Conservation (phyloP, 176 grass and related monocot genomes). For the Hyparrhenia diplandra region DNA sequence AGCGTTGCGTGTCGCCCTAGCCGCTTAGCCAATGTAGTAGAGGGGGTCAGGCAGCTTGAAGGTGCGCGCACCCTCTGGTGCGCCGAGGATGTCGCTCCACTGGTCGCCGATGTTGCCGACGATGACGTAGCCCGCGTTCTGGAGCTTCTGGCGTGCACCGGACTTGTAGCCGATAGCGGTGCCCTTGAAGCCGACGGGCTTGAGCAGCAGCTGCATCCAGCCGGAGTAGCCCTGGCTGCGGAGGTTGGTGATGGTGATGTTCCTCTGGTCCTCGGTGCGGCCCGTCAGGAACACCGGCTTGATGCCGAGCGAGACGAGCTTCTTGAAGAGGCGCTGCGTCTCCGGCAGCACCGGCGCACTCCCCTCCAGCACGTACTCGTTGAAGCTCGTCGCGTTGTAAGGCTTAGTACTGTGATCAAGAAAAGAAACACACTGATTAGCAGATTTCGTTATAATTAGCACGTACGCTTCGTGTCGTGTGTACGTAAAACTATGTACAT, state of each 20-base stretch:
- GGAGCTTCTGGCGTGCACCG: slow-evolving; percentile 25
- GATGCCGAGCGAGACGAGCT: slow-evolving; percentile 35
- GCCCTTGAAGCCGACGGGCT: not conserved
- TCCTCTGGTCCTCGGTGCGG: slow-evolving; percentile 21
- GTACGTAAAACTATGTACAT: too few relatives aligned
- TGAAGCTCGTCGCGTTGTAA: slow-evolving; percentile 36
- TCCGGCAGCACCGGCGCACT: slow-evolving; percentile 33
- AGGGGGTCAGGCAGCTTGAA: slow-evolving; percentile 52
- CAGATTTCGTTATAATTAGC: too few relatives aligned
- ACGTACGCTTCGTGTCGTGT: too few relatives aligned
- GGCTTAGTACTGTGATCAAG: too few relatives aligned
- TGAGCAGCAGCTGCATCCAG: slow-evolving; percentile 43
- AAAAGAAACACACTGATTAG: too few relatives aligned
- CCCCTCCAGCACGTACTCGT: slow-evolving; percentile 28
- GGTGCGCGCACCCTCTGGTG: slow-evolving; percentile 3
- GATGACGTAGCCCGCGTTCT: slow-evolving; percentile 30
- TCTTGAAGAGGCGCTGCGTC: slow-evolving; percentile 29
- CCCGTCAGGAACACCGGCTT: slow-evolving; percentile 55
- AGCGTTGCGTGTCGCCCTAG: too few relatives aligned
- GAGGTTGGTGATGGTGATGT: slow-evolving; percentile 19
- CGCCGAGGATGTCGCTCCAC: slow-evolving; percentile 55
- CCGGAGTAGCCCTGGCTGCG: not conserved
- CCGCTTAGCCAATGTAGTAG: slow-evolving; percentile 37
- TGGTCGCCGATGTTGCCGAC: slow-evolving; percentile 59
- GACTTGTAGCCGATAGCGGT: slow-evolving; percentile 35